Evolutionary conservation across 1,284 basidiomycete species (phyloP).

Genomic region (Ganoderma lingzhi): DNA sequence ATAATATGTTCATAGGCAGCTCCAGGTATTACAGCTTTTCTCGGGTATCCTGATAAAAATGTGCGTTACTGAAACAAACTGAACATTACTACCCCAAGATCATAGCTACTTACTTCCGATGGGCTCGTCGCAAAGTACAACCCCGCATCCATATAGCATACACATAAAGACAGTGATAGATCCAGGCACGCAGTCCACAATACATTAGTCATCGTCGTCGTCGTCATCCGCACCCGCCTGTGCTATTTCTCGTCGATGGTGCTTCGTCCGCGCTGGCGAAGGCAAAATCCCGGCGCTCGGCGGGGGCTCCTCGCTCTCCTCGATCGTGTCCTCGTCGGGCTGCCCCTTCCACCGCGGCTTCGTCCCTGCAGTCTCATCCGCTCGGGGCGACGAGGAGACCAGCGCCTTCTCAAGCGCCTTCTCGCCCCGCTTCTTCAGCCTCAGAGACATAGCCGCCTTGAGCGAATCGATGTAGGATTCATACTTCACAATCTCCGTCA

Average conservation of each 20-base stretch:
- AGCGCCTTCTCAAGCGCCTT: constrained; percentile 84
- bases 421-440: constrained; percentile 87
- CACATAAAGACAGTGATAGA: constrained; percentile 16
- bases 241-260: constrained; percentile 58
- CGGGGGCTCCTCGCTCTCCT: constrained; percentile 59
- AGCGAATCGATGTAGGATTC: constrained; percentile 94
- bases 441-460: constrained; percentile 79
- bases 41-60: constrained; percentile 33
- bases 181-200: constrained; percentile 8
- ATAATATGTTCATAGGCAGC: constrained; percentile 6
- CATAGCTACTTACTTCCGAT: constrained; percentile 24
- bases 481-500: constrained; percentile 95
- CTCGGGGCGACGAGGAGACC: constrained; percentile 46
- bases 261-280: constrained; percentile 32
- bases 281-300: constrained; percentile 47
- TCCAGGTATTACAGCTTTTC: constrained; percentile 22
- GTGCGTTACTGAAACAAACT: constrained; percentile 27
- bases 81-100: constrained; percentile 35
- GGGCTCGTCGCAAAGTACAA: constrained; percentile 13
- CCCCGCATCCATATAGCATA: constrained; percentile 12
- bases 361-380: constrained; percentile 45
- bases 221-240: constrained; percentile 37
- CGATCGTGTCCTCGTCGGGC: constrained; percentile 54
- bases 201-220: constrained; percentile 12
- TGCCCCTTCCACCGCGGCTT: constrained; percentile 59